phyloP scores from a whole-genome alignment of 75 land plant genomes.

The Cupressus sempervirens region DNA sequence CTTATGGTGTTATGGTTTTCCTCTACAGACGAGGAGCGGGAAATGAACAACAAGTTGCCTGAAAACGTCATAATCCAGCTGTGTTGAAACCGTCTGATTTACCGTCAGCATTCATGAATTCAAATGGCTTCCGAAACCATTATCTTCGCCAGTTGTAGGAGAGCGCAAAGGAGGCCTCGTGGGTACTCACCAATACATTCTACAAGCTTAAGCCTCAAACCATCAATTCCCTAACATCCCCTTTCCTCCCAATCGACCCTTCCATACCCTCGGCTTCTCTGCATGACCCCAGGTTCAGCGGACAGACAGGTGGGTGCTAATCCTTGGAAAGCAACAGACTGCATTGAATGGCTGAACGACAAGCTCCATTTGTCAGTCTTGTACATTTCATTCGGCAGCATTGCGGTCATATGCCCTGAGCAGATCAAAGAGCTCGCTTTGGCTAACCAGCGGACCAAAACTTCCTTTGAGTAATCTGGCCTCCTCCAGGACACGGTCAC shows the following conservation, averaged over 20 bases:
- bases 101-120: background rate
- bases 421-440: conserved; percentile 9
- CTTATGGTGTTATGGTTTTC: background rate
- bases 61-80: background rate
- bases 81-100: background rate
- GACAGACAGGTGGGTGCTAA: background rate
- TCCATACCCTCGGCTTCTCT: background rate
- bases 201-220: background rate
- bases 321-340: conserved; percentile 16
- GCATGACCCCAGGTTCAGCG: background rate
- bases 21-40: background rate
- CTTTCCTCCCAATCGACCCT: background rate
- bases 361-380: background rate
- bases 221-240: background rate
- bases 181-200: background rate
- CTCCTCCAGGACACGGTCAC: conserved; percentile 1
- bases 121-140: background rate
- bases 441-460: background rate
- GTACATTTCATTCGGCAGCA: conserved; percentile 19
- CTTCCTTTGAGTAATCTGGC: conserved; percentile 10
- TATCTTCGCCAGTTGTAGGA: conserved; percentile 5
- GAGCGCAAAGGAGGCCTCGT: background rate
- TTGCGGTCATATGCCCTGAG: background rate
- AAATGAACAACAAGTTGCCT: no score
- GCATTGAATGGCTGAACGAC: conserved; percentile 12